phyloP scores from a whole-genome alignment of 2,329 filamentous ascomycete species.

The Meredithiella fracta region DNA sequence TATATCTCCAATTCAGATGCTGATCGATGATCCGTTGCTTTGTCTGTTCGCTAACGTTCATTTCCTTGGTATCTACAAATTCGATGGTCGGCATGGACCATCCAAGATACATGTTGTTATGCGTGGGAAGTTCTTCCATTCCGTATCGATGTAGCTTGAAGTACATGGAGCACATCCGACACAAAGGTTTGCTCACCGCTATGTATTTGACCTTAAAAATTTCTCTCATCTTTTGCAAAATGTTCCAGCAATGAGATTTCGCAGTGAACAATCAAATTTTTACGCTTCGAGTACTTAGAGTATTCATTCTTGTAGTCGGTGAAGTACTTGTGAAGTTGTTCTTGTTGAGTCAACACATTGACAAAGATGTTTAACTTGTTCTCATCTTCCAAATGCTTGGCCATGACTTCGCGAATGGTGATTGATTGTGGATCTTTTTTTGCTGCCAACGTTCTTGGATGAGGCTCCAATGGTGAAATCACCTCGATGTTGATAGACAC shows the following conservation, averaged over 20 bases:
- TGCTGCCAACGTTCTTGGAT: background rate
- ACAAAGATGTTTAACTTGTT: background rate
- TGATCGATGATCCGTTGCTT: background rate
- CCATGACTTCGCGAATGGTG: conserved; percentile 1
- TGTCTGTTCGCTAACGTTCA: background rate
- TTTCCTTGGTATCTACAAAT: background rate
- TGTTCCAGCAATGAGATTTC: conserved; percentile 2
- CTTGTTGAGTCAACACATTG: background rate
- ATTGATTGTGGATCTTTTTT: background rate
- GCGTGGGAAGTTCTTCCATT: background rate
- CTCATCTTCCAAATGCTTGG: conserved; percentile 1
- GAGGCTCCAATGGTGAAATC: background rate
- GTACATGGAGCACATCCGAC: conserved; percentile 6
- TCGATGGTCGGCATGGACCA: conserved; percentile 2
- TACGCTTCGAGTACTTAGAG: background rate
- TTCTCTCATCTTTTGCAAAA: background rate
- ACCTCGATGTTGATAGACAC: background rate
- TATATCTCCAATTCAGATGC: background rate
- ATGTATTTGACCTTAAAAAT: conserved; percentile 1
- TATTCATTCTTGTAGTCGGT: background rate
- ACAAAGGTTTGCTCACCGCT: background rate
- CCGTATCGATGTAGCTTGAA: conserved; percentile 1
- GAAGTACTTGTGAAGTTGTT: conserved; percentile 1
- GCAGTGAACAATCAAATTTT: conserved; percentile 3
- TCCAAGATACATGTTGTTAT: conserved; percentile 4